phyloP scores from a whole-genome alignment of 2,329 filamentous ascomycete species.

The Verticillium albo-atrum region DNA sequence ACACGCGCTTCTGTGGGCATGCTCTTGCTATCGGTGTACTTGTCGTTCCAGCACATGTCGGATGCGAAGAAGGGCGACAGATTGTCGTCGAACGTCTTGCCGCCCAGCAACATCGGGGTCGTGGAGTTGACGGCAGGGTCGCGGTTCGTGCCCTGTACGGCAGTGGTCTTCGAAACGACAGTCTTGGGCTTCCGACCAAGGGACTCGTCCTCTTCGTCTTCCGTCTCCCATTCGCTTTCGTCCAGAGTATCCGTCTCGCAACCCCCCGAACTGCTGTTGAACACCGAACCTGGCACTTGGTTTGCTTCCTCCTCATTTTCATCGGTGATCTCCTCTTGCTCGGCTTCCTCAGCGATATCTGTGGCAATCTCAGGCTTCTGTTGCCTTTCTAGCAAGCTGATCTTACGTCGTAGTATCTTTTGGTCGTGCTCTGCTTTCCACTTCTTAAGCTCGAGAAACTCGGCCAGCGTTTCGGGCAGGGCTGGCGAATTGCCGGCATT shows the following conservation, averaged over 20 bases:
- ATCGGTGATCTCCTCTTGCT: neutral
- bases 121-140: neutral
- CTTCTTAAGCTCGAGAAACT: neutral
- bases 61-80: slow-evolving; percentile 27
- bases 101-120: slow-evolving; percentile 6
- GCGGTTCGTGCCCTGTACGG: neutral
- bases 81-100: slow-evolving; percentile 20
- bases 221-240: neutral
- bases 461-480: neutral
- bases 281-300: neutral
- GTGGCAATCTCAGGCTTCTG: neutral
- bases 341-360: neutral
- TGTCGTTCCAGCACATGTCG: slow-evolving; percentile 26
- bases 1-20: slow-evolving; percentile 9
- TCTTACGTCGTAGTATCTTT: neutral
- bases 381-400: neutral
- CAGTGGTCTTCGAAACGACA: neutral
- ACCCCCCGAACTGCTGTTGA: too few relatives aligned
- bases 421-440: neutral
- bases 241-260: too few relatives aligned
- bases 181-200: neutral
- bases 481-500: neutral
- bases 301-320: neutral
- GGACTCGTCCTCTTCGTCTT: neutral
- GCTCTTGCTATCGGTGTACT: slow-evolving; percentile 6